phyloP scores from a whole-genome alignment of 495 filamentous ascomycete species.

The Copromyces sp. region DNA sequence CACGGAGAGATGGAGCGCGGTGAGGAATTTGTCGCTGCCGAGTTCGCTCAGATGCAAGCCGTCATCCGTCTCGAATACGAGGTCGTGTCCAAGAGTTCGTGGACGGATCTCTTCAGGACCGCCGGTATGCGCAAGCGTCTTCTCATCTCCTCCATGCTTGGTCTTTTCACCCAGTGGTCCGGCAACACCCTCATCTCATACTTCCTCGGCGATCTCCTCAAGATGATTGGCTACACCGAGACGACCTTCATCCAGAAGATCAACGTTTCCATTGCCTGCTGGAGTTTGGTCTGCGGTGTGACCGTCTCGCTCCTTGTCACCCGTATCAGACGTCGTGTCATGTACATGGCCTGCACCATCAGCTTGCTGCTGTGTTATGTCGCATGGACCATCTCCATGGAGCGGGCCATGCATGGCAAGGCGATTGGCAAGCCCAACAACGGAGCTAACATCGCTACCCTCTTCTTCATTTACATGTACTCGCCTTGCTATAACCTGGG shows the following conservation, averaged over 20 bases:
- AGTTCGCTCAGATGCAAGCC: slow-evolving; percentile 49
- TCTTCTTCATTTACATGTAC: slow-evolving; percentile 56
- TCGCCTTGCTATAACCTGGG: slow-evolving; percentile 55
- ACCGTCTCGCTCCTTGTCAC: slow-evolving; percentile 43
- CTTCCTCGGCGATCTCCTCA: slow-evolving; percentile 43
- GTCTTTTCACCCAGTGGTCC: slow-evolving; percentile 55
- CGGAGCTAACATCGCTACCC: slow-evolving; percentile 32
- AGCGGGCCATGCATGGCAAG: slow-evolving; percentile 35
- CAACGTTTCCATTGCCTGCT: slow-evolving; percentile 51
- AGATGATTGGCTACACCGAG: slow-evolving; percentile 40
- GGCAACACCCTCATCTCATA: slow-evolving; percentile 56
- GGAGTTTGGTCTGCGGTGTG: slow-evolving; percentile 43
- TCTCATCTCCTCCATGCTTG: slow-evolving; percentile 46
- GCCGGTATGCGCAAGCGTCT: slow-evolving; percentile 47
- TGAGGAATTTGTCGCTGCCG: slow-evolving; percentile 49
- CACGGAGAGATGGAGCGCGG: slow-evolving; percentile 48
- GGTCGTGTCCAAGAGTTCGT: slow-evolving; percentile 37
- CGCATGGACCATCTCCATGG: slow-evolving; percentile 49
- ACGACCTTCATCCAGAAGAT: slow-evolving; percentile 41
- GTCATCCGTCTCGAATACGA: slow-evolving; percentile 50
- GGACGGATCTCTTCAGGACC: slow-evolving; percentile 45
- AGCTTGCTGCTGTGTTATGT: slow-evolving; percentile 46
- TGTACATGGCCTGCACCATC: slow-evolving; percentile 48
- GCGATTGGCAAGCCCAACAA: slow-evolving; percentile 27
- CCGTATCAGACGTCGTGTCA: slow-evolving; percentile 43